Conservation (phyloP, 2,329 filamentous ascomycete species). For the Monosporascus cannonballus region DNA sequence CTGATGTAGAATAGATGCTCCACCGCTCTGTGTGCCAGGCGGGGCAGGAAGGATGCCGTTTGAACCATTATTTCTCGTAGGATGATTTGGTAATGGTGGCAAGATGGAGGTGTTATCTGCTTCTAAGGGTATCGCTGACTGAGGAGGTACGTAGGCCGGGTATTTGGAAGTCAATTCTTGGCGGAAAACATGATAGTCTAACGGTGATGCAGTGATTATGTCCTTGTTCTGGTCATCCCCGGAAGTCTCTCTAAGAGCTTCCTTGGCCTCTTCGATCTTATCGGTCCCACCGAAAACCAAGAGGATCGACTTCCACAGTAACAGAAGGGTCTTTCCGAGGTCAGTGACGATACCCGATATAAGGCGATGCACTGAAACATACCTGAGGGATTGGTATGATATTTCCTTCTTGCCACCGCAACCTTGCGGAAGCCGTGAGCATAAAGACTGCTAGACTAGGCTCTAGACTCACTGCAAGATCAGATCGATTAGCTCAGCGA, state of each 20-base stretch:
- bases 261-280: slow-evolving; percentile 69
- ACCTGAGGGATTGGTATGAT: slow-evolving; percentile 58
- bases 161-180: slow-evolving; percentile 98
- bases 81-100: slow-evolving; percentile 74
- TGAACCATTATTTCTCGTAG: slow-evolving; percentile 52
- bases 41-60: slow-evolving; percentile 57
- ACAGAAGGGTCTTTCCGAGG: slow-evolving; percentile 57
- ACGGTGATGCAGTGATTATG: slow-evolving; percentile 84
- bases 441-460: slow-evolving; percentile 68
- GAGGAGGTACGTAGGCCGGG: slow-evolving; percentile 88
- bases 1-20: slow-evolving; percentile 83
- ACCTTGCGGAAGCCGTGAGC: slow-evolving; percentile 59
- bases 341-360: slow-evolving; percentile 2
- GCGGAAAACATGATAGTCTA: slow-evolving; percentile 94
- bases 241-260: slow-evolving; percentile 56
- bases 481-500: slow-evolving; percentile 14
- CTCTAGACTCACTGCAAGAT: slow-evolving; percentile 44
- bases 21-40: slow-evolving; percentile 47
- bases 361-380: slow-evolving; percentile 17
- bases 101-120: slow-evolving; percentile 86
- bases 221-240: slow-evolving; percentile 60
- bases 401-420: slow-evolving; percentile 68
- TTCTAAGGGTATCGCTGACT: slow-evolving; percentile 76
- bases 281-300: slow-evolving; percentile 76
- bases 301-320: slow-evolving; percentile 89